Evolutionary conservation across 2,329 filamentous ascomycete species (phyloP), one percentile per base, ranked within the genome.

Genomic region (Aspergillus fumigatus): DNA sequence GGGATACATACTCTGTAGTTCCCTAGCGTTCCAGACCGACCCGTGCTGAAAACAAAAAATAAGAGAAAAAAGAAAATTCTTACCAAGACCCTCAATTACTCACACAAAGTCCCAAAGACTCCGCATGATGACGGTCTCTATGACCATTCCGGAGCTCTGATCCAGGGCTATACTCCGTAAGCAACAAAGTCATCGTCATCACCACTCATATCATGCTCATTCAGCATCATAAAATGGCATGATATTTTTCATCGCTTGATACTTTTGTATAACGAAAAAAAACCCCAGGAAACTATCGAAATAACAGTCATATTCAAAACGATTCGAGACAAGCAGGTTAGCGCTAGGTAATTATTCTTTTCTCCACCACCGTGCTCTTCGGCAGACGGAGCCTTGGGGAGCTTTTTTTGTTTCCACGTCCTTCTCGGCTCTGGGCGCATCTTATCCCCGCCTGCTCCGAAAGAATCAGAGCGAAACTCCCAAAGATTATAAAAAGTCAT

Each of bases 391-490:
- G 61, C 61, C 60, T 58, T 56, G 51, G 56, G 25, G 52, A 58
- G 55, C 52, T 55, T 29, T 38, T 40, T 40, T 64, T 69, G 54
- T 65, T 68, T 62, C 67, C 67, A 70, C 68, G 67, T 58, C 65
- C 63, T 61, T 57, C 51, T 61, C 59, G 60, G 64, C 57, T 52
- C 51, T 60, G 54, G 56, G 40, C 57, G 51, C 56, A 54, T 55
- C 53, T 65, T 68, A 70, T 69, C 64, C 65, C 68, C 68, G 66
- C 61, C 61, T 49, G 54, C 45, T 64, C 66, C 67, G 63, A 65
- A 64, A 56, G 58, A 62, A 63, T 58, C 53, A 59, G 55, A 50
- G 45, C 55, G 52, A 48, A 54, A 43, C 51, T 38, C 32, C 32
- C 32, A 52, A 53, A 43, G 47, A 47, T 25, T 21, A 26, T 21